Evolutionary conservation across 345 rosid genomes (phyloP), one percentile per base, ranked within the genome.

Genomic region (Streptanthus diversifolius): DNA sequence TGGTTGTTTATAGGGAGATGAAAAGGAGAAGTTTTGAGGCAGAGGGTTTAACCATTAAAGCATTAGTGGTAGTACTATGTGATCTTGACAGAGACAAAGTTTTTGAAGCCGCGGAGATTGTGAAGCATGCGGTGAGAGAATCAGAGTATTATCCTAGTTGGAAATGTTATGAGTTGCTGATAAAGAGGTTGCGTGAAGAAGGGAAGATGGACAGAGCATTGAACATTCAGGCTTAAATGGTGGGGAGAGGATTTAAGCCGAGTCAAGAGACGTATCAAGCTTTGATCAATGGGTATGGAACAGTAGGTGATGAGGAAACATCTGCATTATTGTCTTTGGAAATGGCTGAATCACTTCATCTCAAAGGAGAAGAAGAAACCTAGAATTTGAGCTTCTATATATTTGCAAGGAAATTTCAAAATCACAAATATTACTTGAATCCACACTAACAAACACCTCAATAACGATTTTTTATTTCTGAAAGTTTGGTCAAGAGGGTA

Each of bases 191-290:
- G 53, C 89, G 97, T 18, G 75, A 73, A 63, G 86, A 82, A 54
- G 84, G 86, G 68, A 81, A 73, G 69, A 78, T 87, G 86, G 90
- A 86, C 15, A 93, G 87, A 78, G 96, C 93, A 0, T 76, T 87
- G 77, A 88, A 63, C 69, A 79, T 88, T 77, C 97, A 93, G 62
- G 92, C 93, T 14, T 86, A 86, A 80, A 93, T 90, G 98, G 88
- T 85, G 30, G 97, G 89, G 24, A 83, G 80, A 82, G 97, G 98
- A 18, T 86, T 83, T 76, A 81, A 73, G 66, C 90, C 90, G 13
- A 82, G 80, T 77, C 52, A 48, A 51, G 78, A 70, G 82, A 83
- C 86, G 36, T 93, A 90, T 51, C 61, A 25, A 71, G 81, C 86
- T 60, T 90, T 93, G 68, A 77, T 90, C 24, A 75, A 82, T 3